These are phyloP conservation scores for Toxoplasma gondii DNA, from an alignment of 169 alveolate species.

Conservation along the genomic window DNA sequence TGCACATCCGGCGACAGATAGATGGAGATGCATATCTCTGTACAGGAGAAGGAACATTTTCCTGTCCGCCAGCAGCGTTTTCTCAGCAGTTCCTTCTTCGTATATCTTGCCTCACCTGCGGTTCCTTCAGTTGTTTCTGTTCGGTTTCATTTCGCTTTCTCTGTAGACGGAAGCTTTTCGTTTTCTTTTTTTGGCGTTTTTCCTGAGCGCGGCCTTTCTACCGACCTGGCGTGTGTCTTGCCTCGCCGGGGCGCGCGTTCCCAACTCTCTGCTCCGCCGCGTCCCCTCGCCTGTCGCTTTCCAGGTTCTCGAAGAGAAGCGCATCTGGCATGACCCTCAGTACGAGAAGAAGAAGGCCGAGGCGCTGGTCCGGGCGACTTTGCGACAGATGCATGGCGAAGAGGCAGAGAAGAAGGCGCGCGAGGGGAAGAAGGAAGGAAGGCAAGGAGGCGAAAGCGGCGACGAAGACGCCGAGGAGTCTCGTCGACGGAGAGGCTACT, in stretches of 20 bases:
- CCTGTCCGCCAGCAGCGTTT: no score
- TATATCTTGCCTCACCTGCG: no score
- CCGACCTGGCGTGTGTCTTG: background rate
- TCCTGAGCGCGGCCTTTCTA: background rate
- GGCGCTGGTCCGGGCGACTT: constrained; percentile 48
- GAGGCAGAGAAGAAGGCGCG: constrained; percentile 56
- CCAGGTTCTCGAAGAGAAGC: constrained; percentile 44
- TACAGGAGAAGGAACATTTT: no score
- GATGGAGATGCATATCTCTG: constrained; percentile 2
- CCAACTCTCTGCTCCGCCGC: background rate
- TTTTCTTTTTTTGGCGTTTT: background rate
- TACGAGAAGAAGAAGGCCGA: constrained; percentile 68
- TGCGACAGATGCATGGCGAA: constrained; percentile 60
- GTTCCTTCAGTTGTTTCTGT: no score
- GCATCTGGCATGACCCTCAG: constrained; percentile 45
- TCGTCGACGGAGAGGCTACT: constrained; percentile 50
- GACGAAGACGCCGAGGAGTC: constrained; percentile 39
- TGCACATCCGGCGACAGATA: no score
- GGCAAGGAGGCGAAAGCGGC: constrained; percentile 32
- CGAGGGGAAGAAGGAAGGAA: constrained; percentile 50
- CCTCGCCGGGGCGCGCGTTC: background rate
- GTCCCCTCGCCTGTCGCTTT: background rate
- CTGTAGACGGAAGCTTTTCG: background rate
- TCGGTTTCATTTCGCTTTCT: no score
- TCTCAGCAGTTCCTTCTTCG: no score